These are phyloP conservation scores for Schizochytrium sp. DNA, from an alignment of 108 stramenopile genomes.

Conservation along the genomic window DNA sequence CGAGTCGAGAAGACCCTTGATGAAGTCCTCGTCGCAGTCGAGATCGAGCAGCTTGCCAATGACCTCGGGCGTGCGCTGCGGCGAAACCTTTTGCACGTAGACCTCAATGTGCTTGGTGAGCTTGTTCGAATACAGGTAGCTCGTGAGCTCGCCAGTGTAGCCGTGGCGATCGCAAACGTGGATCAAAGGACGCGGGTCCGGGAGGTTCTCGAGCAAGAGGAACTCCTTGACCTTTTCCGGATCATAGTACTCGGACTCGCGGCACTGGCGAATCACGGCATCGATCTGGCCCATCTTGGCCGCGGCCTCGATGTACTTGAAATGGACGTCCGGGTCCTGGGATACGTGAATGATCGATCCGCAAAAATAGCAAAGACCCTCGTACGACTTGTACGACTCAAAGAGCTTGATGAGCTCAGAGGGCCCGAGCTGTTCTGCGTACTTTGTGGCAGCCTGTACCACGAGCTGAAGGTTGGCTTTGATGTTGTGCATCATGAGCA, in stretches of 20 bases:
- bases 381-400: constrained; percentile 86
- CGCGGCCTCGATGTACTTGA: constrained; percentile 95
- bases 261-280: constrained; percentile 96
- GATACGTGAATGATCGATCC: constrained; percentile 89
- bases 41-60: constrained; percentile 97
- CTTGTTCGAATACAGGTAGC: constrained; percentile 95
- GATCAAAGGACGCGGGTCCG: constrained; percentile 96
- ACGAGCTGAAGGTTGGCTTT: constrained; percentile 86
- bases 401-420: constrained; percentile 85
- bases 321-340: constrained; percentile 92
- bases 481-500: constrained; percentile 77
- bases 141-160: constrained; percentile 96
- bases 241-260: constrained; percentile 97
- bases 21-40: constrained; percentile 82
- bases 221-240: constrained; percentile 95
- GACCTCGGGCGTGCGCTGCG: constrained; percentile 93
- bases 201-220: constrained; percentile 94
- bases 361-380: constrained; percentile 94
- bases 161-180: constrained; percentile 99
- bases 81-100: constrained; percentile 95
- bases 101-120: constrained; percentile 98
- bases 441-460: constrained; percentile 94
- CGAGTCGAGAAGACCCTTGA: constrained; percentile 91
- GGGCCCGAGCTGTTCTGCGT: constrained; percentile 92
- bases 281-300: constrained; percentile 89